Conservation (phyloP, 768 basidiomycete species). For the Mycena olivaceomarginata region DNA sequence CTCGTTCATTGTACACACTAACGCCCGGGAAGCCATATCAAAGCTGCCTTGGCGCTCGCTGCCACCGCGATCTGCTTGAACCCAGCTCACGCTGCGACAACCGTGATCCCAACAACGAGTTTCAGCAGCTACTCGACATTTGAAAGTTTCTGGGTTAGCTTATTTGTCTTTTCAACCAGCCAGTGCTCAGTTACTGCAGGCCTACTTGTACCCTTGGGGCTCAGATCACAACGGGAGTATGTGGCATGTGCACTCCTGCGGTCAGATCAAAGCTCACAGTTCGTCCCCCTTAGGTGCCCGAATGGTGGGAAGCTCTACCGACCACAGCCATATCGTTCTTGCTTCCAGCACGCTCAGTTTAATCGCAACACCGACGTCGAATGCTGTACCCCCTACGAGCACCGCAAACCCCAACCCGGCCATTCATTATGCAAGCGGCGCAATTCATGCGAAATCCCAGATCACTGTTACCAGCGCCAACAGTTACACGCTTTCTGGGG, state of each 20-base stretch:
- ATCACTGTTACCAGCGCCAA: slow-evolving; percentile 62
- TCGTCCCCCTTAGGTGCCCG: slow-evolving; percentile 57
- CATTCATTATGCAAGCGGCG: slow-evolving; percentile 65
- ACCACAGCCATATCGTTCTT: slow-evolving; percentile 61
- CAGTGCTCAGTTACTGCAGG: slow-evolving; percentile 20
- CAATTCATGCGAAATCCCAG: slow-evolving; percentile 64
- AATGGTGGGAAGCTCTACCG: slow-evolving; percentile 63
- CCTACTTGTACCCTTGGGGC: slow-evolving; percentile 68
- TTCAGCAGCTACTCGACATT: slow-evolving; percentile 62
- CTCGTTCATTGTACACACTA: neutral
- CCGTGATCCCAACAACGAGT: slow-evolving; percentile 62
- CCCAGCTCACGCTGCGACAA: slow-evolving; percentile 54
- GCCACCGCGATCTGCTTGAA: slow-evolving; percentile 38
- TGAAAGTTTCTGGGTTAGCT: slow-evolving; percentile 58
- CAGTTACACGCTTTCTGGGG: slow-evolving; percentile 62
- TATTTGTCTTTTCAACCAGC: neutral
- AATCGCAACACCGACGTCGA: slow-evolving; percentile 63
- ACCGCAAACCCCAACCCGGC: slow-evolving; percentile 63
- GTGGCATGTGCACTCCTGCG: slow-evolving; percentile 32
- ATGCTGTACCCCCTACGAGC: slow-evolving; percentile 61
- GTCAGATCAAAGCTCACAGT: neutral
- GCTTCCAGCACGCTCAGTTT: slow-evolving; percentile 61
- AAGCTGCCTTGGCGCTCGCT: slow-evolving; percentile 34
- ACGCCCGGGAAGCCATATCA: slow-evolving; percentile 21
- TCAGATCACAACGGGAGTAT: slow-evolving; percentile 67